Evolutionary conservation across 192 early-diverging fungal genomes (phyloP).

Genomic region (Thamnidium elegans): DNA sequence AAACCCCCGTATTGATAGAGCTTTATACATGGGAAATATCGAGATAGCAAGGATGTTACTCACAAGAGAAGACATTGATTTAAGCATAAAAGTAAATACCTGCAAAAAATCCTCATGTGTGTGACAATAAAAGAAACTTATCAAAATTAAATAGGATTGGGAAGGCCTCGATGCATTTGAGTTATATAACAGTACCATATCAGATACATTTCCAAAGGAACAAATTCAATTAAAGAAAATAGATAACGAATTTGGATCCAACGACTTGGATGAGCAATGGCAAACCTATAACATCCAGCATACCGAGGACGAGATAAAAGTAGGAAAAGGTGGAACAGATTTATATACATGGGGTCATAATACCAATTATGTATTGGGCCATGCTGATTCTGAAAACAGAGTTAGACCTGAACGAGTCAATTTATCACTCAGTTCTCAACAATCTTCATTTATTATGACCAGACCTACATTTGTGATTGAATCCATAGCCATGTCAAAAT

Average conservation of each 20-base stretch:
- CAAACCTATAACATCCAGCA: no score
- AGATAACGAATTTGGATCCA: background rate
- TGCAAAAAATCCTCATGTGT: background rate
- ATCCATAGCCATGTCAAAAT: conserved; percentile 62
- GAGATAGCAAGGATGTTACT: conserved; percentile 23
- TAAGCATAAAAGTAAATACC: conserved; percentile 12
- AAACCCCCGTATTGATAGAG: conserved; percentile 6
- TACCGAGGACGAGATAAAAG: background rate
- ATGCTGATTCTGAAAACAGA: conserved; percentile 62
- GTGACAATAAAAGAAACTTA: no score
- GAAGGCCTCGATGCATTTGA: conserved; percentile 46
- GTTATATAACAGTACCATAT: conserved; percentile 31
- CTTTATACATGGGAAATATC: conserved; percentile 22
- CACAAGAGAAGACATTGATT: conserved; percentile 15
- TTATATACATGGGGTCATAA: conserved; percentile 79
- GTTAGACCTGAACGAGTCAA: conserved; percentile 61
- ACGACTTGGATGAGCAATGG: background rate
- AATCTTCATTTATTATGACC: conserved; percentile 28
- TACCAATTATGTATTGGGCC: conserved; percentile 64
- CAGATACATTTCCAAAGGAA: conserved; percentile 16
- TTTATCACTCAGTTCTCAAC: conserved; percentile 34
- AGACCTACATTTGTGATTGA: conserved; percentile 21
- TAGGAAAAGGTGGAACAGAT: conserved; percentile 24
- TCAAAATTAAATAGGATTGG: conserved; percentile 36
- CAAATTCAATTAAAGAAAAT: background rate